phyloP scores from a whole-genome alignment of 495 filamentous ascomycete species.

The Aspergillus ostianus region DNA sequence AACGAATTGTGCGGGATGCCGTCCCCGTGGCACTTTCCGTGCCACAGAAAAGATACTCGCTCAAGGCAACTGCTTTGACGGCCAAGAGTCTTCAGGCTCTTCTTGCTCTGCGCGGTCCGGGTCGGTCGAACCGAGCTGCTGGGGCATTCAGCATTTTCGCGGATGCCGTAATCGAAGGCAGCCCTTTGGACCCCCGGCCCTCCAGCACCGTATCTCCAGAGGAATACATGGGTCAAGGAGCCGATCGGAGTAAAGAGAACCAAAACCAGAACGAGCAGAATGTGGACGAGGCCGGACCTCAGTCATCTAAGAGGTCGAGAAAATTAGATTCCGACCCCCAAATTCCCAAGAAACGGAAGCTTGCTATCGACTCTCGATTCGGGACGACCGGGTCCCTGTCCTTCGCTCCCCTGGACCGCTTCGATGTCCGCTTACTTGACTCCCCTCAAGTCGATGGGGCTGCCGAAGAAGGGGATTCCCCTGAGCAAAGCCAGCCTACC shows the following conservation, averaged over 20 bases:
- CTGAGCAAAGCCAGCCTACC: conserved; percentile 25
- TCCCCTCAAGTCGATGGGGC: conserved; percentile 5
- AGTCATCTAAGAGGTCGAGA: conserved; percentile 30
- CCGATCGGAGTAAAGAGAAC: conserved; percentile 26
- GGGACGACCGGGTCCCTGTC: conserved; percentile 32
- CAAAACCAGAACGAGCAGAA: conserved; percentile 17
- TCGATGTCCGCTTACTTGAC: conserved; percentile 38
- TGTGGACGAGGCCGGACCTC: conserved; percentile 4
- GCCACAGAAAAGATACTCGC: conserved; percentile 62
- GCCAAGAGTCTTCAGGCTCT: conserved; percentile 68
- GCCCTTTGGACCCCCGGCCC: conserved; percentile 54
- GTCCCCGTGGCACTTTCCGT: conserved; percentile 76
- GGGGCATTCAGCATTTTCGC: conserved; percentile 80
- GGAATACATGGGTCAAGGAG: conserved; percentile 32
- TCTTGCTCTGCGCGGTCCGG: conserved; percentile 62
- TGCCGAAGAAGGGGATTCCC: conserved; percentile 21
- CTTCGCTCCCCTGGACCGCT: conserved; percentile 28
- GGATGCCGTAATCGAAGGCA: conserved; percentile 56
- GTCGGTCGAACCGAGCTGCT: conserved; percentile 61
- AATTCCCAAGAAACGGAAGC: conserved; percentile 57
- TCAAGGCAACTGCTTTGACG: conserved; percentile 63
- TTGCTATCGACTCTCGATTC: conserved; percentile 54
- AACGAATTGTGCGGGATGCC: conserved; percentile 66
- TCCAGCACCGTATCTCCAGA: conserved; percentile 42
- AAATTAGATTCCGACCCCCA: conserved; percentile 48